A percentile compares a stretch with the other conserved stretches of the same genome.
Conservation (phyloP, 2,329 filamentous ascomycete genomes). For the Diaporthe citrichinensis region DNA sequence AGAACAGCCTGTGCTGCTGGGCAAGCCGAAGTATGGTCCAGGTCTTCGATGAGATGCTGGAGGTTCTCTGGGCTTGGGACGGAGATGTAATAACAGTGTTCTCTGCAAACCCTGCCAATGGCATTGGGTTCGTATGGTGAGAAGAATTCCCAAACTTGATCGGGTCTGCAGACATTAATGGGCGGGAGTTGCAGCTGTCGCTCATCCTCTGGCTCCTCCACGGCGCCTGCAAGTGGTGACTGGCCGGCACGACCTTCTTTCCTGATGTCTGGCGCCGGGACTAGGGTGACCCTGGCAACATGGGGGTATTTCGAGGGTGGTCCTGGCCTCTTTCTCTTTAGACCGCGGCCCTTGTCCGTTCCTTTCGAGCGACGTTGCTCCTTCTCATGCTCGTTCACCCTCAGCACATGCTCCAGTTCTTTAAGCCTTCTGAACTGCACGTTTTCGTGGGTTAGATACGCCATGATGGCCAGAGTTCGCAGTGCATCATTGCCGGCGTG, state of each 20-base stretch:
- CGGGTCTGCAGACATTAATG: not conserved
- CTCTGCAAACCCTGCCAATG: not conserved
- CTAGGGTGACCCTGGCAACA: not conserved
- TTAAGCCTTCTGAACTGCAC: not conserved
- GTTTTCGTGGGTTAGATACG: not conserved
- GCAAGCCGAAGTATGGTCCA: not conserved
- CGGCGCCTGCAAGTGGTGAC: not conserved
- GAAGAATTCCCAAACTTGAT: not conserved
- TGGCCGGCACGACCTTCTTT: not conserved
- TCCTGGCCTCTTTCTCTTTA: not conserved
- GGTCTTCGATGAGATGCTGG: not conserved
- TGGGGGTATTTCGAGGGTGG: constrained; percentile 4
- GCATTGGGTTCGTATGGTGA: not conserved
- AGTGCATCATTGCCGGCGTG: constrained; percentile 7
- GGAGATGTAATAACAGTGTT: not conserved
- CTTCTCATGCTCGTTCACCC: not conserved
- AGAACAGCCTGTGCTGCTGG: not conserved
- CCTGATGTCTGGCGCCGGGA: no score
- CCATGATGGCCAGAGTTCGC: not conserved
- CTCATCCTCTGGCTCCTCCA: not conserved
- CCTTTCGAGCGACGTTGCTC: not conserved
- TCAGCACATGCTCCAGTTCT: not conserved
- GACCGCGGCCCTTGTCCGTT: not conserved
- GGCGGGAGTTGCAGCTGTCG: not conserved
- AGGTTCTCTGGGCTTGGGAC: not conserved